Percentiles rank a stretch among this genome's conserved stretches.
Evolutionary conservation across 768 basidiomycete genomes (phyloP).

Genomic region (Serendipita sp.): DNA sequence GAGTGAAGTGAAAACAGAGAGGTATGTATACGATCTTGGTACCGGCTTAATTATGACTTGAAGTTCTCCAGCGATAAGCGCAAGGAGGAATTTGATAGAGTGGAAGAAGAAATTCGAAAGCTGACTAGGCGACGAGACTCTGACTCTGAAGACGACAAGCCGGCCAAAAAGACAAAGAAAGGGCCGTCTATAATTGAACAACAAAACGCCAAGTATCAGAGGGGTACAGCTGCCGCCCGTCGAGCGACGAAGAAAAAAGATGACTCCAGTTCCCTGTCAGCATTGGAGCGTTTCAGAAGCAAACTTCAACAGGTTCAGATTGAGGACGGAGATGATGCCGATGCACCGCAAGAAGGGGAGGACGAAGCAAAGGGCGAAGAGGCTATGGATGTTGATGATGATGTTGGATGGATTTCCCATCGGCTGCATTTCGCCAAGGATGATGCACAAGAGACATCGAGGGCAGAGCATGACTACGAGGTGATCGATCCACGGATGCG

Average conservation of each 20-base stretch:
- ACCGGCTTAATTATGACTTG: too few species aligned
- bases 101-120: conserved; percentile 78
- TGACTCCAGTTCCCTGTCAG: conserved; percentile 54
- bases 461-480: conserved; percentile 71
- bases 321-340: conserved; percentile 12
- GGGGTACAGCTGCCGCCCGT: conserved; percentile 35
- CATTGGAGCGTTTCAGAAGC: conserved; percentile 52
- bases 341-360: conserved; percentile 11
- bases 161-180: conserved; percentile 37
- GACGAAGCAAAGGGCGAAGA: conserved; percentile 1
- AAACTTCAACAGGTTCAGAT: conserved; percentile 38
- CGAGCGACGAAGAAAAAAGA: conserved; percentile 40
- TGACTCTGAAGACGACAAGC: conserved; percentile 51
- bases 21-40: conserved; percentile 23
- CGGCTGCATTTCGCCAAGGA: conserved; percentile 63
- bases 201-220: conserved; percentile 64
- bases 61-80: conserved; percentile 30
- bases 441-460: conserved; percentile 53
- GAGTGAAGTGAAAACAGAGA: conserved; percentile 42
- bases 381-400: conserved; percentile 63
- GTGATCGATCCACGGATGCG: conserved; percentile 72
- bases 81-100: conserved; percentile 62
- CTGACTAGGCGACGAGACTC: conserved; percentile 45
- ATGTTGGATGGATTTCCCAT: conserved; percentile 59
- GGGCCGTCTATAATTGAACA: conserved; percentile 58